These are phyloP conservation scores for Geotrichum aggregatum DNA, from an alignment of 1,139 yeast genomes.

Conservation along the genomic window DNA sequence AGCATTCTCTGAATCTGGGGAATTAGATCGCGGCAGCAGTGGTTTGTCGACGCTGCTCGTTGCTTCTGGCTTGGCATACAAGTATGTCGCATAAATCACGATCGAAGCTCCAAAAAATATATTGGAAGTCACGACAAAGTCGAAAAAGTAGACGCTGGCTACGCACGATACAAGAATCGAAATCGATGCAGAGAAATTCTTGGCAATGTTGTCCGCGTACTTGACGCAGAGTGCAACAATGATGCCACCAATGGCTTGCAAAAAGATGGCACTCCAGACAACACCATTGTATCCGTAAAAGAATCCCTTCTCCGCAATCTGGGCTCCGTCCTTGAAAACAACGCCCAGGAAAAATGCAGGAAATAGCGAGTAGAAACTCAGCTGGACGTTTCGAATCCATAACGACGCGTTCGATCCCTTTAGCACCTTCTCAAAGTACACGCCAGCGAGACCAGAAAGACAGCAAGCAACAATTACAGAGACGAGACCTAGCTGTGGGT, in stretches of 20 bases:
- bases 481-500: constrained; percentile 36
- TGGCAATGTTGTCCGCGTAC: constrained; percentile 44
- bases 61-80: constrained; percentile 30
- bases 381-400: constrained; percentile 43
- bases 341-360: constrained; percentile 43
- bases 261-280: constrained; percentile 40
- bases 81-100: constrained; percentile 41
- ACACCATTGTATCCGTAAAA: constrained; percentile 42
- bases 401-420: constrained; percentile 40
- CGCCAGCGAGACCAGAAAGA: constrained; percentile 43
- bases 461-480: constrained; percentile 42
- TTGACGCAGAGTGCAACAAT: constrained; percentile 44
- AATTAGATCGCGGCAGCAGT: constrained; percentile 12
- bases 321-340: constrained; percentile 38
- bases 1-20: constrained; percentile 2
- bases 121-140: constrained; percentile 38
- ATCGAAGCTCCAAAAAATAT: constrained; percentile 40
- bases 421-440: constrained; percentile 43
- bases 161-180: constrained; percentile 42
- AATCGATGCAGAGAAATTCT: constrained; percentile 44
- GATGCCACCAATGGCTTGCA: constrained; percentile 45
- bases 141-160: constrained; percentile 39
- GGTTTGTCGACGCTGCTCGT: constrained; percentile 6
- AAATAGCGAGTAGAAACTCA: constrained; percentile 41
- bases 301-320: constrained; percentile 39